Evolutionary conservation across 2,329 filamentous ascomycete species (phyloP).

Genomic region (Fusarium drepaniforme): DNA sequence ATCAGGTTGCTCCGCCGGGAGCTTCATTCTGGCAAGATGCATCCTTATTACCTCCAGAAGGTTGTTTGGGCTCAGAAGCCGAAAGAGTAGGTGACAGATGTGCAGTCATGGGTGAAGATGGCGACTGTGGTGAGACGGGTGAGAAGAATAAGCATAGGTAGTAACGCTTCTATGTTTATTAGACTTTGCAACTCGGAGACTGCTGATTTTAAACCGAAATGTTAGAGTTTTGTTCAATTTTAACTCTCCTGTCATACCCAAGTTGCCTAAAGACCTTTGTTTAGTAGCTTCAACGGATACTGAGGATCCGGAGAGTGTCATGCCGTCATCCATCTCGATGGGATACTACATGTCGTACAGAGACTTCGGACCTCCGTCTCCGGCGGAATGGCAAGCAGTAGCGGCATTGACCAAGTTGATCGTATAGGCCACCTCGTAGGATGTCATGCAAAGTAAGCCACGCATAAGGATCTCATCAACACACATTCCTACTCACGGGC

Average conservation of each 20-base stretch:
- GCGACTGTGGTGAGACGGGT: background rate
- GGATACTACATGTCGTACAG: background rate
- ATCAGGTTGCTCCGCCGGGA: constrained; percentile 35
- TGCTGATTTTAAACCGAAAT: background rate
- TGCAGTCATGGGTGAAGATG: too few species aligned
- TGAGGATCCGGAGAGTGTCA: background rate
- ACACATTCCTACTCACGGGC: background rate
- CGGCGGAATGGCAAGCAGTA: background rate
- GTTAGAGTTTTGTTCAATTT: background rate
- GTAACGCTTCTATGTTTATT: background rate
- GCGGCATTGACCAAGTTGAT: background rate
- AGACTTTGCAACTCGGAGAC: background rate
- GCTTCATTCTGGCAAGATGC: constrained; percentile 29
- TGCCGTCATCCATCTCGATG: background rate
- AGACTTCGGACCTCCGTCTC: background rate
- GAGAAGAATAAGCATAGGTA: background rate
- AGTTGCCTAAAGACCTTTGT: background rate
- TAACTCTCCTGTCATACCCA: background rate
- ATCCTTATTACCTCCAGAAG: constrained; percentile 32
- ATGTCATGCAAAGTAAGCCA: background rate
- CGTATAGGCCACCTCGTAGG: background rate
- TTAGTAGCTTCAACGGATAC: background rate
- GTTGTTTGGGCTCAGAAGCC: constrained; percentile 30
- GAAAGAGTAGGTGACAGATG: background rate
- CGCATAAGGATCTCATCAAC: background rate